Conservation (phyloP, 805 yeast genomes). For the Kazachstania viticola region DNA sequence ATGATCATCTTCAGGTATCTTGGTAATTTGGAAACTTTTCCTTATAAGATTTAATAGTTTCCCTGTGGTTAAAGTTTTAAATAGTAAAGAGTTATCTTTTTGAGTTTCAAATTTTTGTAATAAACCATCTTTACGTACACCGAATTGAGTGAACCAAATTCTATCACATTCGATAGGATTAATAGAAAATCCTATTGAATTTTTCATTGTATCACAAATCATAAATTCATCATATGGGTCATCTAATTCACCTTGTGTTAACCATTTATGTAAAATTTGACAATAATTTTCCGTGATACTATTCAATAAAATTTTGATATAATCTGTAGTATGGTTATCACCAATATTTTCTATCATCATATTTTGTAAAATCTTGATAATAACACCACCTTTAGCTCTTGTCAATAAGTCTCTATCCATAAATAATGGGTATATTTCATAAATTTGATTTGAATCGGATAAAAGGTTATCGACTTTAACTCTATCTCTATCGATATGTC, state of each 20-base stretch:
- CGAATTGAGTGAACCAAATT: constrained; percentile 65
- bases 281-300: constrained; percentile 54
- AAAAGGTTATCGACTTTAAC: constrained; percentile 28
- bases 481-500: constrained; percentile 33
- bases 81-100: constrained; percentile 10
- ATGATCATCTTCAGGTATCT: not conserved
- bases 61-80: constrained; percentile 69
- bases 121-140: constrained; percentile 63
- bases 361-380: constrained; percentile 49
- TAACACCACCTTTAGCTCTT: constrained; percentile 68
- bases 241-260: constrained; percentile 54
- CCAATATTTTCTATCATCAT: constrained; percentile 52
- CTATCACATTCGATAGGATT: constrained; percentile 33
- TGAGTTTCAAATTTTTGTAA: constrained; percentile 51
- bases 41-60: constrained; percentile 58
- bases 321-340: constrained; percentile 40
- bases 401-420: constrained; percentile 42
- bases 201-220: constrained; percentile 34
- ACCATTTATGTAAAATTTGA: constrained; percentile 67
- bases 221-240: constrained; percentile 81
- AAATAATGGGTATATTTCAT: constrained; percentile 13
- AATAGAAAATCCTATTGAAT: constrained; percentile 4
- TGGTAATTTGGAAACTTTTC: constrained; percentile 21
- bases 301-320: constrained; percentile 42
- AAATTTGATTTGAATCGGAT: constrained; percentile 21